These are phyloP conservation scores for Colletotrichum australisinense DNA, from an alignment of 2,329 filamentous ascomycete genomes.

Conservation along the genomic window DNA sequence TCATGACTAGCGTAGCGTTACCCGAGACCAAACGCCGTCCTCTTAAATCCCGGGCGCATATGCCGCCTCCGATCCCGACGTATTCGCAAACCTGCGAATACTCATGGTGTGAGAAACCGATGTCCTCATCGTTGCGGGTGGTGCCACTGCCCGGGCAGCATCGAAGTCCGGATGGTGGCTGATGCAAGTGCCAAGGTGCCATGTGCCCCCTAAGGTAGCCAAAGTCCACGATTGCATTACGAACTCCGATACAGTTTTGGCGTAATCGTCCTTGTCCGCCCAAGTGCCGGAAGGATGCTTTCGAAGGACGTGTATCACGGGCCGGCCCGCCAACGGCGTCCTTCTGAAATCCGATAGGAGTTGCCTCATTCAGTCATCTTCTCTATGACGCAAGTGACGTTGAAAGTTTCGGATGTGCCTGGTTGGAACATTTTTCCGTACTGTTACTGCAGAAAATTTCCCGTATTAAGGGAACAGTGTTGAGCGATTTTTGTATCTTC, in stretches of 20 bases:
- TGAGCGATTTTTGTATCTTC: too few species aligned
- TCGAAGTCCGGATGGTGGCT: background rate
- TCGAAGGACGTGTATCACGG: background rate
- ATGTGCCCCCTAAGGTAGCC: too few species aligned
- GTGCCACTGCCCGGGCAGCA: too few species aligned
- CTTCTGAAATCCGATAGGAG: background rate
- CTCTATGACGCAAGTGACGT: background rate
- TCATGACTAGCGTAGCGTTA: background rate
- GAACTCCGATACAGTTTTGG: background rate
- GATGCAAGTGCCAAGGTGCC: background rate
- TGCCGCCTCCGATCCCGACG: background rate
- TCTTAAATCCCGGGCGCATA: background rate
- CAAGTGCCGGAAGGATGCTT: background rate
- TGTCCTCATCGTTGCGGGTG: background rate
- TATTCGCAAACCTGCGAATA: background rate
- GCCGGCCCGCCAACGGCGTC: background rate
- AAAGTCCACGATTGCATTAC: background rate
- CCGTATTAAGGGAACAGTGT: too few species aligned
- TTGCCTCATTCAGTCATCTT: background rate
- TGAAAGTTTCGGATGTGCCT: background rate
- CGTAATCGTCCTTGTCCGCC: background rate
- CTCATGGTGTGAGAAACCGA: too few species aligned
- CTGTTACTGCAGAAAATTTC: too few species aligned
- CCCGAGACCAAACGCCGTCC: background rate
- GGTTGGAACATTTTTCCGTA: too few species aligned